phyloP scores from a whole-genome alignment of 2,329 filamentous ascomycete species.

The Scytalidium lignicola region DNA sequence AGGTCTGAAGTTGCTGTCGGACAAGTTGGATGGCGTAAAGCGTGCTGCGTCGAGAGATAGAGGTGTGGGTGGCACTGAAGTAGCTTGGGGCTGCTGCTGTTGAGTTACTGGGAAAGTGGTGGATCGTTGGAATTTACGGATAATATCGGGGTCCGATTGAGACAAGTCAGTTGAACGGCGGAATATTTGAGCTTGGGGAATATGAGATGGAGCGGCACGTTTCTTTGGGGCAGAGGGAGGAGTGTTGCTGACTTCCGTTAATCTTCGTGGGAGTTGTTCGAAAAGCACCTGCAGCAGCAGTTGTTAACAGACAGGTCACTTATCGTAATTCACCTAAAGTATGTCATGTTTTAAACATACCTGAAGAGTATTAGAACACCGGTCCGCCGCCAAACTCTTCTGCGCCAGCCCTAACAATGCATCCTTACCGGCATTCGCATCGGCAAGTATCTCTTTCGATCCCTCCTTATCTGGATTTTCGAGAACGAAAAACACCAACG shows the following conservation, averaged over 20 bases:
- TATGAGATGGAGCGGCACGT: slow-evolving; percentile 43
- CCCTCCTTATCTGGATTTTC: slow-evolving; percentile 74
- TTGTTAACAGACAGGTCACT: slow-evolving; percentile 15
- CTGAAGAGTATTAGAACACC: slow-evolving; percentile 72
- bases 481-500: slow-evolving; percentile 72
- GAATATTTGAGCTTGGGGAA: slow-evolving; percentile 27
- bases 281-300: slow-evolving; percentile 61
- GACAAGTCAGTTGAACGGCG: slow-evolving; percentile 18
- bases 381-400: slow-evolving; percentile 82
- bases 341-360: slow-evolving; percentile 44
- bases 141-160: background rate
- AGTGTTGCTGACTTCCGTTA: slow-evolving; percentile 48
- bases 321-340: background rate
- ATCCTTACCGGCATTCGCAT: slow-evolving; percentile 79
- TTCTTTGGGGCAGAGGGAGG: slow-evolving; percentile 44
- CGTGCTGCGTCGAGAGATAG: slow-evolving; percentile 22
- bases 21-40: slow-evolving; percentile 17
- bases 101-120: slow-evolving; percentile 15
- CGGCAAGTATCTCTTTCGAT: slow-evolving; percentile 74
- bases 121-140: slow-evolving; percentile 12
- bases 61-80: background rate
- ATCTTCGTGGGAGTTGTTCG: slow-evolving; percentile 70
- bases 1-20: slow-evolving; percentile 22
- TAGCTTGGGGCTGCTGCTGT: background rate
- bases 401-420: slow-evolving; percentile 75